Evolutionary conservation across 2,329 filamentous ascomycete genomes (phyloP).

Genomic region (Penicillium sp.): DNA sequence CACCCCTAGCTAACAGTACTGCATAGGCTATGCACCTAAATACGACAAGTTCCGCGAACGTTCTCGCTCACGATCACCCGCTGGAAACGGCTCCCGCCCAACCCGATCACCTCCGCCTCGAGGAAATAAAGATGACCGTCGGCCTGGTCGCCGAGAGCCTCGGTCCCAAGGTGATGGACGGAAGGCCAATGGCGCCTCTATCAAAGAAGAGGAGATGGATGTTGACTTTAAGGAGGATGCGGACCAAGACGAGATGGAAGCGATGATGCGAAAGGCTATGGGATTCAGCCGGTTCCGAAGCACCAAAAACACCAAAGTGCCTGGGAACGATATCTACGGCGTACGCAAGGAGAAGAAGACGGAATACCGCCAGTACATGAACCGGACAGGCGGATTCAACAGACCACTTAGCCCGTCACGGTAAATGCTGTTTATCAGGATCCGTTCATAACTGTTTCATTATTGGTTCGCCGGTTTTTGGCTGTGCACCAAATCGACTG

Average conservation of each 20-base stretch:
- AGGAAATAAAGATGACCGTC: slow-evolving; percentile 33
- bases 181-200: slow-evolving; percentile 24
- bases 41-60: slow-evolving; percentile 37
- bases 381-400: slow-evolving; percentile 52
- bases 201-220: slow-evolving; percentile 36
- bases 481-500: slow-evolving; percentile 7
- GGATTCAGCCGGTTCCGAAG: slow-evolving; percentile 83
- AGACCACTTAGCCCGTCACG: slow-evolving; percentile 49
- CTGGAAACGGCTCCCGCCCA: slow-evolving; percentile 36
- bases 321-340: slow-evolving; percentile 79
- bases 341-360: slow-evolving; percentile 92
- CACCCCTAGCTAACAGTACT: background rate
- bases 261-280: slow-evolving; percentile 80
- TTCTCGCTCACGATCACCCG: slow-evolving; percentile 34
- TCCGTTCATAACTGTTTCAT: background rate
- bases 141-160: slow-evolving; percentile 31
- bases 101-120: slow-evolving; percentile 37
- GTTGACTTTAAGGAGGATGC: slow-evolving; percentile 48
- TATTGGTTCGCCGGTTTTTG: background rate
- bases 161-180: slow-evolving; percentile 23
- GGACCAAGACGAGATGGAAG: slow-evolving; percentile 65
- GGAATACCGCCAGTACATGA: slow-evolving; percentile 95
- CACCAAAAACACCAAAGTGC: slow-evolving; percentile 86
- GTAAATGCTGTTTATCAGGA: slow-evolving; percentile 18
- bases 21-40: slow-evolving; percentile 31